A percentile compares a stretch with the other conserved stretches of the same genome.
These are phyloP conservation scores for Tephrocybe rancida DNA, from an alignment of 768 basidiomycete genomes.

Conservation along the genomic window DNA sequence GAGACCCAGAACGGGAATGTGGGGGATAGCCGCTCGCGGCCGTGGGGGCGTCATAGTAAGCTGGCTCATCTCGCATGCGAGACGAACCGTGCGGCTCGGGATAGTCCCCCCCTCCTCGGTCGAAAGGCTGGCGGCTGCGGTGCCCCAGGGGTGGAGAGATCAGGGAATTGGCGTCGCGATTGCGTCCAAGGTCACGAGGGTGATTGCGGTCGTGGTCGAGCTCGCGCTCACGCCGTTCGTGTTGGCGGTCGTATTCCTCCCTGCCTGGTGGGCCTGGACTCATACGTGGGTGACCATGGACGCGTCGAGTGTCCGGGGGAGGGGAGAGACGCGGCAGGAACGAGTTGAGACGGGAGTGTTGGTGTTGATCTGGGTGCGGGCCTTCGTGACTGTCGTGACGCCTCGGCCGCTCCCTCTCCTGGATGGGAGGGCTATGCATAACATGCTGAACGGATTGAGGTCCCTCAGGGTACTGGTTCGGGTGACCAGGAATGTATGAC, in stretches of 20 bases:
- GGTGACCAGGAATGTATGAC: conserved; percentile 36
- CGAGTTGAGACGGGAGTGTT: conserved; percentile 27
- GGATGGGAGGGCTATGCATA: conserved; percentile 52
- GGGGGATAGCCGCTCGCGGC: conserved; percentile 27
- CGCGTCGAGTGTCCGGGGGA: conserved; percentile 40
- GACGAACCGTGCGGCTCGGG: conserved; percentile 32
- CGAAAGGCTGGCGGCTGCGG: conserved; percentile 31
- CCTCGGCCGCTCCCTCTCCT: conserved; percentile 48
- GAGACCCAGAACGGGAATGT: conserved; percentile 59
- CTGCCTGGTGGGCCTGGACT: conserved; percentile 63
- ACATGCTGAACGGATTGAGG: conserved; percentile 46
- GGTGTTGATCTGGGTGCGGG: conserved; percentile 34
- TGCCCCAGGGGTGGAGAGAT: conserved; percentile 46
- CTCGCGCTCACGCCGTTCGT: conserved; percentile 50
- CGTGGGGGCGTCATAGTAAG: conserved; percentile 33
- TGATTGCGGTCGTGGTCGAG: conserved; percentile 34
- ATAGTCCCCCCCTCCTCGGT: conserved; percentile 31
- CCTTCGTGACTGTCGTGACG: conserved; percentile 51
- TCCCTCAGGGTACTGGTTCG: conserved; percentile 51
- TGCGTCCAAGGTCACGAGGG: conserved; percentile 29
- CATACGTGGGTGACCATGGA: conserved; percentile 69
- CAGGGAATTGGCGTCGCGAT: conserved; percentile 27
- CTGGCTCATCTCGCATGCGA: conserved; percentile 38
- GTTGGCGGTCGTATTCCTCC: conserved; percentile 52
- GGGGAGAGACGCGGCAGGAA: conserved; percentile 38